phyloP scores from a whole-genome alignment of 139 green algal species.

The Chlamydomonas sphaeroides region DNA sequence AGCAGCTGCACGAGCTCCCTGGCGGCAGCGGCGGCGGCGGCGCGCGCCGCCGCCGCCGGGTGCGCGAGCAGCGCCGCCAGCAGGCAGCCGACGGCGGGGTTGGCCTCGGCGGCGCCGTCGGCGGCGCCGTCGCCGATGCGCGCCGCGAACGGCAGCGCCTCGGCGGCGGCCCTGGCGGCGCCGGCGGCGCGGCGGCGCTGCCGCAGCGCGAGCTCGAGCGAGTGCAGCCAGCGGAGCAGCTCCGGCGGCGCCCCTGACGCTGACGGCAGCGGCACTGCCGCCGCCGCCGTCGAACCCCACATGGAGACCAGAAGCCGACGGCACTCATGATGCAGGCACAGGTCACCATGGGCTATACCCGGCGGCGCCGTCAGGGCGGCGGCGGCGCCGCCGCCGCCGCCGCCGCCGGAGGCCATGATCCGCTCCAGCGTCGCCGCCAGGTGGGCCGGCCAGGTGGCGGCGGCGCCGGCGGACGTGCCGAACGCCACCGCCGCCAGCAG shows the following conservation, averaged over 20 bases:
- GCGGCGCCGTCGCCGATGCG: neutral
- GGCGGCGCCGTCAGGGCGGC: neutral
- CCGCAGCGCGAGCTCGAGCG: conserved; percentile 30
- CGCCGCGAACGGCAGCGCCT: conserved; percentile 24
- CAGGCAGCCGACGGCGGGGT: conserved; percentile 14
- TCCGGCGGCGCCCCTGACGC: neutral
- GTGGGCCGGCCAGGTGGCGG: conserved; percentile 19
- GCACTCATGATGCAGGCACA: conserved; percentile 24
- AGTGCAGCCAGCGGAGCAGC: conserved; percentile 29
- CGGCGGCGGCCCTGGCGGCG: neutral
- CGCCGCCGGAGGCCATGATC: neutral
- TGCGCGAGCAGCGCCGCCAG: conserved; percentile 41
- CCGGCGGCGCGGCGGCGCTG: conserved; percentile 13
- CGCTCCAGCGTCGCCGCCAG: conserved; percentile 21
- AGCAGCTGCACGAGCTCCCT: conserved; percentile 44
- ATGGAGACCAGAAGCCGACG: conserved; percentile 8
- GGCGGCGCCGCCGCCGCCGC: neutral
- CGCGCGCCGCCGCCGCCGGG: conserved; percentile 7
- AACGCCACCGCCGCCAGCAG: conserved; percentile 33
- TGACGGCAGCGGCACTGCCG: neutral
- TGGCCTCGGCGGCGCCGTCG: neutral
- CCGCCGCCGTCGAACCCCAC: neutral
- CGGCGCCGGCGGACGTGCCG: neutral
- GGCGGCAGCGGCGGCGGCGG: conserved; percentile 21
- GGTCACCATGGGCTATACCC: conserved; percentile 3